These are phyloP conservation scores for Cucurbita pepo DNA, from an alignment of 306 rosid species.

Conservation along the genomic window DNA sequence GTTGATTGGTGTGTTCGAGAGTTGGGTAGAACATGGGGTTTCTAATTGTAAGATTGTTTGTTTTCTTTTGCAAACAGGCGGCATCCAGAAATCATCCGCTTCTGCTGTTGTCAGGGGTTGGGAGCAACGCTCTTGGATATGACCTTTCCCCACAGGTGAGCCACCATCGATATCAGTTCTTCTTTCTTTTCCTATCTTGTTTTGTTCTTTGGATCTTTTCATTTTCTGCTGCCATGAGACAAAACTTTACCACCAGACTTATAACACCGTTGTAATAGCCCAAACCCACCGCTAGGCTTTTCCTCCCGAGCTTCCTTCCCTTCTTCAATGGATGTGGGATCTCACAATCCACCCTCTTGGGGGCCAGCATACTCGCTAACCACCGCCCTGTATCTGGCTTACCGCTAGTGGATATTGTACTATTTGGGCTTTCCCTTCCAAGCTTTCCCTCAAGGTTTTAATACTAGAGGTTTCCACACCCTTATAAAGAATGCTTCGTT, in stretches of 20 bases:
- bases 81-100: conserved; percentile 69
- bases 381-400: too few relatives aligned
- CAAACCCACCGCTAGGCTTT: too few relatives aligned
- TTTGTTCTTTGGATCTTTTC: neutral
- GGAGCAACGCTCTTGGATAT: conserved; percentile 75
- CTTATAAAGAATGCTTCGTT: too few relatives aligned
- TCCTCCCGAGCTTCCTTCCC: too few relatives aligned
- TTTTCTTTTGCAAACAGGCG: conserved; percentile 23
- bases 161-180: neutral
- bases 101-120: conserved; percentile 67
- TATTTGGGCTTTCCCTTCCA: too few relatives aligned
- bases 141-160: conserved; percentile 80
- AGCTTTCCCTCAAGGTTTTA: too few relatives aligned
- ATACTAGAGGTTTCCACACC: too few relatives aligned
- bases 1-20: neutral
- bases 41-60: neutral
- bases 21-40: neutral
- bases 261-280: too few relatives aligned
- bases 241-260: neutral
- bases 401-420: too few relatives aligned
- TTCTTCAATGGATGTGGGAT: too few relatives aligned
- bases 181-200: neutral
- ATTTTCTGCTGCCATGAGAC: neutral
- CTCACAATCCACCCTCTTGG: too few relatives aligned
- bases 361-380: too few relatives aligned